A percentile compares a stretch with the other conserved stretches of the same genome.
phyloP scores from a whole-genome alignment of 331 rosid species.

The Cucumis variabilis region DNA sequence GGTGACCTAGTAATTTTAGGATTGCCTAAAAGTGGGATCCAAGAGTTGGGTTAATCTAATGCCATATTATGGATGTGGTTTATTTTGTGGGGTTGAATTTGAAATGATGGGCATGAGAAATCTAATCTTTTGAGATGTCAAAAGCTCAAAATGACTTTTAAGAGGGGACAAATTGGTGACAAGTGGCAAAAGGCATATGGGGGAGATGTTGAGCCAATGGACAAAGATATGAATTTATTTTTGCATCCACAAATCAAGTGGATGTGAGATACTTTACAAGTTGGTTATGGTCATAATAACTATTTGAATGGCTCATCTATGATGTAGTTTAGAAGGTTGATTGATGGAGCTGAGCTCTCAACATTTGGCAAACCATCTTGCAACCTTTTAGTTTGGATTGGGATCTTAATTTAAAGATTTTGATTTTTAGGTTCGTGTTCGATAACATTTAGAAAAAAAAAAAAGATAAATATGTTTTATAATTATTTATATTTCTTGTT shows the following conservation, averaged over 20 bases:
- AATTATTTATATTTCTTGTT: too few species aligned
- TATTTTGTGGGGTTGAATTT: neutral
- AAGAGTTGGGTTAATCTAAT: neutral
- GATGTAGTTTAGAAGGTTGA: neutral
- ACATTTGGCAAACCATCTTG: neutral
- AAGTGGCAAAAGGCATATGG: neutral
- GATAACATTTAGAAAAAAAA: too few species aligned
- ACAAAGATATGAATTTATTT: neutral
- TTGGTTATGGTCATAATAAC: neutral
- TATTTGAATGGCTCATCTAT: neutral
- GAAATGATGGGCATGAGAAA: neutral
- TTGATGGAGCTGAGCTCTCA: neutral
- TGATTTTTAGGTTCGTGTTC: too few species aligned
- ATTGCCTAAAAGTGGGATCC: slow-evolving; percentile 16
- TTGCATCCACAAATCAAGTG: neutral
- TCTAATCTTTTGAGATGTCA: neutral
- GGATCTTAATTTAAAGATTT: too few species aligned
- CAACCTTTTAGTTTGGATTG: too few species aligned
- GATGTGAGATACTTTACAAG: neutral
- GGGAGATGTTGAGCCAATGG: neutral
- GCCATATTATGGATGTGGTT: neutral
- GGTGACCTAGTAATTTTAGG: neutral
- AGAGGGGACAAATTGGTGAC: neutral
- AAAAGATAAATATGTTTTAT: too few species aligned
- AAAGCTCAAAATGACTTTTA: neutral